Evolutionary conservation across 305 asterid species (phyloP), one percentile per base, ranked within the genome.

Genomic region (Solanum aculeatissimum): DNA sequence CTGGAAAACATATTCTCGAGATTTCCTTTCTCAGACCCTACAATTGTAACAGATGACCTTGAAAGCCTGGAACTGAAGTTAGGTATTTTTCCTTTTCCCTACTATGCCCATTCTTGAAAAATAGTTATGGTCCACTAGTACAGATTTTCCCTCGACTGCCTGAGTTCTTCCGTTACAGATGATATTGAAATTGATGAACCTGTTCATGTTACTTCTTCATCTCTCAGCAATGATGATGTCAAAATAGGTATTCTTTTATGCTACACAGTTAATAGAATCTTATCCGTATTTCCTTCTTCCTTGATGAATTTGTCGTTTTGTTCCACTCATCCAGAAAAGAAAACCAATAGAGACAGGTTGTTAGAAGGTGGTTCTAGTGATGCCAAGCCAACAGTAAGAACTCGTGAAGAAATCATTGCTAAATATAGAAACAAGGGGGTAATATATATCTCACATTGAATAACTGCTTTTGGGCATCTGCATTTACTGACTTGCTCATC

Each of bases 351-450:
- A 90, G 92, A 94, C 57, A 92, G 65, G 89, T 85, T 94, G 85
- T 95, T 97, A 83, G 97, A 93, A 91, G 99, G 97, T 82, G 87
- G 91, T 84, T 89, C 94, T n/a, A 75, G 89, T 86, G 95, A 91
- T 83, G 77, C 90, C 66, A 85, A 94, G 89, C 97, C 99, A 83
- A 94, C 83, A 85, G 80, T 35, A 45, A 89, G 98, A 86, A 95
- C 98, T 10, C 92, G 91, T 68, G 98, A 95, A 89, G 98, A 97
- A 91, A 97, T 97, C 90, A 92, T 95, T 85, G 98, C 98, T 38
- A 95, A 97, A 90, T 97, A 95, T 88, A 87, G 98, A 88, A 87
- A 89, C 85, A 80, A 95, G 0, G 98, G 95, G 93, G 99, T 97
- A 91, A 86, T 63, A 66, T 35, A 77, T 70, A 71, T 57, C 84